These are phyloP conservation scores for Yamadazyma diospyri DNA, from an alignment of 1,139 yeast species.

Conservation along the genomic window DNA sequence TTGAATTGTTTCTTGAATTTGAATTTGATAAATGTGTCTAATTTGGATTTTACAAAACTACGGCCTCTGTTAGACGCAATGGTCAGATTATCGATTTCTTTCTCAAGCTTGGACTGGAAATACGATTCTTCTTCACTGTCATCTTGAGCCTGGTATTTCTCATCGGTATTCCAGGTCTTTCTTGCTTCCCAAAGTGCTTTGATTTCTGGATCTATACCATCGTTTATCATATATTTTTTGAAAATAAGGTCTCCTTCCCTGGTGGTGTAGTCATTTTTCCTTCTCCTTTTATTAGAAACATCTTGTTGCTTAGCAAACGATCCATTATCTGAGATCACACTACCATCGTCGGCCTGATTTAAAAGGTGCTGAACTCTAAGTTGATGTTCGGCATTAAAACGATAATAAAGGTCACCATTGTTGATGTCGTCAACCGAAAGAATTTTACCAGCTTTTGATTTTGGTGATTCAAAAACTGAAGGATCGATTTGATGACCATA, in stretches of 20 bases:
- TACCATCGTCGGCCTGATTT: constrained; percentile 1
- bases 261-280: constrained; percentile 39
- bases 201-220: constrained; percentile 48
- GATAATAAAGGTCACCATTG: constrained; percentile 14
- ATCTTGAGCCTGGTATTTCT: too few species aligned
- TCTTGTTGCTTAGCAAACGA: constrained; percentile 23
- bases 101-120: constrained; percentile 1
- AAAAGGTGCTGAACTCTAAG: constrained; percentile 4
- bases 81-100: constrained; percentile 1
- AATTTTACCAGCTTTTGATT: neutral
- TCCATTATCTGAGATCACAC: constrained; percentile 10
- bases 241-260: constrained; percentile 49
- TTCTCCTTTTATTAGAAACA: constrained; percentile 21
- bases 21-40: constrained; percentile 8
- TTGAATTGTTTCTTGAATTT: too few species aligned
- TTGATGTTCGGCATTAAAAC: constrained; percentile 14
- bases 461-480: neutral
- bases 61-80: constrained; percentile 2
- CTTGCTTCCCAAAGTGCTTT: constrained; percentile 50
- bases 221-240: constrained; percentile 36
- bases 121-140: constrained; percentile 1
- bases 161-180: constrained; percentile 13
- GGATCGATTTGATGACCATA: neutral
- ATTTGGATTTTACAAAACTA: constrained; percentile 1
- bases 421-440: constrained; percentile 1